Conservation (phyloP, 2,329 filamentous ascomycete genomes). For the Elsinoe batatas region DNA sequence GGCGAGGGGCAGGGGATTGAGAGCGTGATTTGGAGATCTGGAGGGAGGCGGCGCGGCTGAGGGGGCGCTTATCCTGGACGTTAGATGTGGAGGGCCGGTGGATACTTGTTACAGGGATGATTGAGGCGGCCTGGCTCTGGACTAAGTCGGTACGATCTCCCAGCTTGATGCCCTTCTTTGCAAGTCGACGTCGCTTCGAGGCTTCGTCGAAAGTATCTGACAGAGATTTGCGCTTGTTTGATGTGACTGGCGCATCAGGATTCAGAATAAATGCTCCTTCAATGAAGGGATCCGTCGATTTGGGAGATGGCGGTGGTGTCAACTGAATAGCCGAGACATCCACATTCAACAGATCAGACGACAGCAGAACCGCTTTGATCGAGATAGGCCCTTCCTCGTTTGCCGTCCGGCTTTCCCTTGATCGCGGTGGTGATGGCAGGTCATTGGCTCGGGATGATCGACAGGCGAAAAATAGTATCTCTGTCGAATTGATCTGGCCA, state of each 20-base stretch:
- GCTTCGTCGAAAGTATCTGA: slow-evolving; percentile 40
- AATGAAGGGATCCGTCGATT: slow-evolving; percentile 1
- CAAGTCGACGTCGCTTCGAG: slow-evolving; percentile 33
- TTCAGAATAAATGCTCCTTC: slow-evolving; percentile 21
- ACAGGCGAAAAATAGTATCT: slow-evolving; percentile 38
- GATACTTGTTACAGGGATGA: too few species aligned
- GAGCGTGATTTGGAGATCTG: slow-evolving; percentile 24
- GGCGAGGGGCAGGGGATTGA: slow-evolving; percentile 17
- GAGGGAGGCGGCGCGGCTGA: slow-evolving; percentile 21
- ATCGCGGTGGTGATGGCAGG: slow-evolving; percentile 28
- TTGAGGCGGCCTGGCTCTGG: slow-evolving; percentile 19
- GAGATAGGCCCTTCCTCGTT: neutral
- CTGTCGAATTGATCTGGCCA: slow-evolving; percentile 26
- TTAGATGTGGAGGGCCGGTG: neutral
- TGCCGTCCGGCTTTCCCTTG: slow-evolving; percentile 18
- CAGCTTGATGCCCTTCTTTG: slow-evolving; percentile 33
- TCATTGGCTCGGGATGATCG: slow-evolving; percentile 18
- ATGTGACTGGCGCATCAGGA: slow-evolving; percentile 17
- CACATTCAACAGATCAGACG: slow-evolving; percentile 30
- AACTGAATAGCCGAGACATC: slow-evolving; percentile 11
- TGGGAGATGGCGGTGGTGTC: slow-evolving; percentile 23
- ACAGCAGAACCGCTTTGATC: slow-evolving; percentile 35
- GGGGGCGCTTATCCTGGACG: slow-evolving; percentile 14
- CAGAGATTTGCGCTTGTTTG: slow-evolving; percentile 34
- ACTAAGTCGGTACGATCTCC: slow-evolving; percentile 31